Base-by-base conservation (phyloP, 257 asterid species). In the Solanum medicagineum region DNA sequence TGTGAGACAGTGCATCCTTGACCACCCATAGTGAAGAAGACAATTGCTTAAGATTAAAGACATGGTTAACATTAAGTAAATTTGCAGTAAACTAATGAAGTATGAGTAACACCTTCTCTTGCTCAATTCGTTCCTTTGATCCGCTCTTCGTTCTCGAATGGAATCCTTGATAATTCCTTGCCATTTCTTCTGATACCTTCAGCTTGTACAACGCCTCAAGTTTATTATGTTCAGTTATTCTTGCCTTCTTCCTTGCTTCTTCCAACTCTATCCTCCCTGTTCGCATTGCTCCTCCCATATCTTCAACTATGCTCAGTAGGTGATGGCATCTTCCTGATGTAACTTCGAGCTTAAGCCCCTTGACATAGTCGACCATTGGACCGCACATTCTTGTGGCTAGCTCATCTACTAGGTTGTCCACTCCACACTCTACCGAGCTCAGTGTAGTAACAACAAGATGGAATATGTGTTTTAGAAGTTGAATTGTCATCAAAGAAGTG, bases 321-420 rank as follows among this genome's bases (percentile, higher is more conserved):
- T 83, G 87, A 12, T 91, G 87, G 86, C 91, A 89, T 24, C 92
- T 83, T 88, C 98, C 97, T 36, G 88, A 85, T 84, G 81, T 73
- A 85, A 94, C 81, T 82, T 94, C 97, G 49, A 68, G 84, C 82
- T 92, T 93, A 81, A 92, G 93, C 81, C 89, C 93, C 47, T 92
- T 87, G 42, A 89, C 95, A 87, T 92, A 92, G 69, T 92, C 88
- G 49, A 90, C 93, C 97, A 94, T 92, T 81, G 97, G 98, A 84
- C 44, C 85, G 86, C 96, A 92, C 96, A 94, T 92, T 71, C 90
- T 90, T 44, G 84, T 88, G 80, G 93, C 92, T 80, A 94, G 88
- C 63, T 90, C 92, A 49, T 51, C 81, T 24, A 91, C 88, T 91
- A 94, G 57, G 85, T 89, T 92, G 85, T 89, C 94, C 84, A 94